These are phyloP conservation scores for Suhomyces terraborum DNA, from an alignment of 1,139 yeast species.

Conservation along the genomic window DNA sequence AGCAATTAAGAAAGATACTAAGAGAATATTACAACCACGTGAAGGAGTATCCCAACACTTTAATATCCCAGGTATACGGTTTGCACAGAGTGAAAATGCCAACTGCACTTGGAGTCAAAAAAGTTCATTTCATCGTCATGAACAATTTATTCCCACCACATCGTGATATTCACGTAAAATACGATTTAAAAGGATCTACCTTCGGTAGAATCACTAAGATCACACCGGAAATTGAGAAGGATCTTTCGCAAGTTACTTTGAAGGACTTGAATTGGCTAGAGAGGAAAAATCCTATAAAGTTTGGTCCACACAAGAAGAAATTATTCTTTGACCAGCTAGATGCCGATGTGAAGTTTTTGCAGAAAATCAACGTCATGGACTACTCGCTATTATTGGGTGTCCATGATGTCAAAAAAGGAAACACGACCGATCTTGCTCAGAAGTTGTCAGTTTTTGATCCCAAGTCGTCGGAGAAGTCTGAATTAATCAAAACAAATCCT, in stretches of 20 bases:
- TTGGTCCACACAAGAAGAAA: conserved; percentile 70
- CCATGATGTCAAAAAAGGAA: conserved; percentile 69
- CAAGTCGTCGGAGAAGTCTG: conserved; percentile 41
- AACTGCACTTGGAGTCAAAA: conserved; percentile 49
- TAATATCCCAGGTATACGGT: conserved; percentile 93
- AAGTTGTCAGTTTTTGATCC: conserved; percentile 53
- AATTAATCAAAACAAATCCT: conserved; percentile 51
- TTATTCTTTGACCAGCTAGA: conserved; percentile 68
- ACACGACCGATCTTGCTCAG: conserved; percentile 32
- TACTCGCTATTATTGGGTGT: conserved; percentile 87
- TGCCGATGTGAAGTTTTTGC: conserved; percentile 71
- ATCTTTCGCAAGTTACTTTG: conserved; percentile 47
- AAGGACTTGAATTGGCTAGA: conserved; percentile 92
- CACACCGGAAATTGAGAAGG: conserved; percentile 26
- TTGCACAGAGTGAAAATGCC: conserved; percentile 92
- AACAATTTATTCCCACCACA: conserved; percentile 96
- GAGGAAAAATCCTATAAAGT: conserved; percentile 56
- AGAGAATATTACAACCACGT: conserved; percentile 82
- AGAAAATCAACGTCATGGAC: conserved; percentile 87
- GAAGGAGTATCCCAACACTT: conserved; percentile 80
- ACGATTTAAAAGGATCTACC: conserved; percentile 91
- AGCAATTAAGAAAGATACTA: conserved; percentile 72
- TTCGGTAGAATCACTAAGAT: conserved; percentile 70
- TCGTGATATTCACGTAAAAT: conserved; percentile 80
- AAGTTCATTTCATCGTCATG: conserved; percentile 94